A percentile compares a stretch with the other conserved stretches of the same genome.
Conservation (phyloP, 2,329 filamentous ascomycete species). For the Alternaria viburni region DNA sequence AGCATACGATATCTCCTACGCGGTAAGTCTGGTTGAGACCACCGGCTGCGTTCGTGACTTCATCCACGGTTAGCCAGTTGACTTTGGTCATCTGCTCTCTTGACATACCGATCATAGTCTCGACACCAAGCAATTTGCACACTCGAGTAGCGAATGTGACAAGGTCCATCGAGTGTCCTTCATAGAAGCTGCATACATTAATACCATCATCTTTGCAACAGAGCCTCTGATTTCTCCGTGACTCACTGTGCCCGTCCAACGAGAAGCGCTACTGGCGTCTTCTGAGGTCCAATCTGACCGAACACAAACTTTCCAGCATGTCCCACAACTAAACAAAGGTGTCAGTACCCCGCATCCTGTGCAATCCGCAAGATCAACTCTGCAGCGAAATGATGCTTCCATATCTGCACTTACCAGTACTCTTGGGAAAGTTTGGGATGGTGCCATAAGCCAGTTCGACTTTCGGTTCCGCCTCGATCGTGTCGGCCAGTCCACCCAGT, state of each 20-base stretch:
- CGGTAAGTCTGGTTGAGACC: slow-evolving; percentile 68
- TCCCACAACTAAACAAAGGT: slow-evolving; percentile 54
- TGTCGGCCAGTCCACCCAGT: slow-evolving; percentile 65
- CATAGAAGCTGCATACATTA: slow-evolving; percentile 64
- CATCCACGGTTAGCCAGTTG: neutral
- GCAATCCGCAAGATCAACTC: neutral
- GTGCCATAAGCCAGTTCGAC: slow-evolving; percentile 63
- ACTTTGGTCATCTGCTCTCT: neutral
- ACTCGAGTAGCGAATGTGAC: slow-evolving; percentile 70
- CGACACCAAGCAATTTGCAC: slow-evolving; percentile 66
- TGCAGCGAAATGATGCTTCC: neutral
- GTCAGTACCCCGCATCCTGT: slow-evolving; percentile 4
- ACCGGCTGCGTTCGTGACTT: slow-evolving; percentile 71
- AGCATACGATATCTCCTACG: slow-evolving; percentile 69
- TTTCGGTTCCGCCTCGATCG: slow-evolving; percentile 58
- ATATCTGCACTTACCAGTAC: slow-evolving; percentile 60
- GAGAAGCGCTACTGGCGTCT: slow-evolving; percentile 66
- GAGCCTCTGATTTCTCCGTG: neutral
- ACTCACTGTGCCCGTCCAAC: slow-evolving; percentile 70
- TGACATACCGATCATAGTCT: slow-evolving; percentile 62
- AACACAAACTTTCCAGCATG: slow-evolving; percentile 72
- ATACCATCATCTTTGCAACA: slow-evolving; percentile 3
- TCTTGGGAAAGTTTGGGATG: slow-evolving; percentile 67
- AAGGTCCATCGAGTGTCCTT: slow-evolving; percentile 68
- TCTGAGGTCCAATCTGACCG: slow-evolving; percentile 60